These are phyloP conservation scores for Wickerhamiella cacticola DNA, from an alignment of 805 yeast species.

Conservation along the genomic window DNA sequence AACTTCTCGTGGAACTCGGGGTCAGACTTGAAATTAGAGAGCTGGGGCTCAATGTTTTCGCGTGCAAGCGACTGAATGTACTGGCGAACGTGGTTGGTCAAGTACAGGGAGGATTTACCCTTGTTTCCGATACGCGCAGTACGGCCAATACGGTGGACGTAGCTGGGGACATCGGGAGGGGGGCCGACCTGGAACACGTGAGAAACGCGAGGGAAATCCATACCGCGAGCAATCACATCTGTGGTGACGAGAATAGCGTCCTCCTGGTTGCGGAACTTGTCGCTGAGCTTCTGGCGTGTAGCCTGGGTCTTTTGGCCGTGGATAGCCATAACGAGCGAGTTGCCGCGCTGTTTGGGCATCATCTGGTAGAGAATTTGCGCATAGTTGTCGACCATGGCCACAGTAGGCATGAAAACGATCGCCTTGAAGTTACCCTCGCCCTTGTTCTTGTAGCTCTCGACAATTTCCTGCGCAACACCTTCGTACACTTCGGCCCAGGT, in stretches of 20 bases:
- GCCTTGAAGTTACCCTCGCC: slow-evolving; percentile 46
- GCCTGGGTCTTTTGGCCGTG: slow-evolving; percentile 70
- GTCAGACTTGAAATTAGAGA: slow-evolving; percentile 15
- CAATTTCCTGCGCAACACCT: slow-evolving; percentile 41
- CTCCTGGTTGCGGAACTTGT: slow-evolving; percentile 37
- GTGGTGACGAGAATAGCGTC: slow-evolving; percentile 64
- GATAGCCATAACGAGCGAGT: slow-evolving; percentile 25
- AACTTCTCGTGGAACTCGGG: slow-evolving; percentile 17
- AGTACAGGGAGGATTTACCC: slow-evolving; percentile 57
- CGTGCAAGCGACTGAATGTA: slow-evolving; percentile 34
- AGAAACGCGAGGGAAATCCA: slow-evolving; percentile 82
- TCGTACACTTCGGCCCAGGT: slow-evolving; percentile 46
- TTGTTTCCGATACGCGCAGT: slow-evolving; percentile 84
- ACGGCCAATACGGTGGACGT: slow-evolving; percentile 89
- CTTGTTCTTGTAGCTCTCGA: slow-evolving; percentile 28
- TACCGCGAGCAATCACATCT: slow-evolving; percentile 92
- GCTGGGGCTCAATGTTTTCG: slow-evolving; percentile 42
- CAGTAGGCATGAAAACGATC: slow-evolving; percentile 72
- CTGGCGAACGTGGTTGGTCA: slow-evolving; percentile 44
- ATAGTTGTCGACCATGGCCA: slow-evolving; percentile 51
- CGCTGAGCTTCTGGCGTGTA: slow-evolving; percentile 50
- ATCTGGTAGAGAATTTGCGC: slow-evolving; percentile 32
- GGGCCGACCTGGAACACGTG: slow-evolving; percentile 76
- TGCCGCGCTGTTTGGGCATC: slow-evolving; percentile 13
- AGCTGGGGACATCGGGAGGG: slow-evolving; percentile 63